Evolutionary conservation across 1,284 basidiomycete species (phyloP), one percentile per base, ranked within the genome.

Genomic region (Kwoniella shivajii): DNA sequence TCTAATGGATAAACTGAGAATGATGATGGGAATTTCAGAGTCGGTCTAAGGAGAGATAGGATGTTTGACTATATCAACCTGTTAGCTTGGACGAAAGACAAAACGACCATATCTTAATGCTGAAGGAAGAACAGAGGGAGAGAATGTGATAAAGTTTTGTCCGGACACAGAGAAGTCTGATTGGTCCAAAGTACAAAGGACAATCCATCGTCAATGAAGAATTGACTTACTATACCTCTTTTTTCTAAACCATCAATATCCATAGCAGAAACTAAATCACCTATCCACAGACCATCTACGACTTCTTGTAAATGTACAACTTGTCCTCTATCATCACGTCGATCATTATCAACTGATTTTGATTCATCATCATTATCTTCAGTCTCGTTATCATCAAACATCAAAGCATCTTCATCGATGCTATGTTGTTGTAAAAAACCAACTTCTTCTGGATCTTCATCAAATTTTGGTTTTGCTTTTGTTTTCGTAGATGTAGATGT

Each of bases 211-310:
- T n/a, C n/a, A 9, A 29, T 26, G 5, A 13, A 20, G 33, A 13
- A 33, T 11, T 6, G 9, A 73, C 76, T 62, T 60, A 77, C 73
- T 37, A 78, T 77, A 33, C 73, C 70, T 20, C 65, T 56, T 52
- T 69, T 59, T 42, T 69, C 54, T 26, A 79, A 50, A 10, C 65
- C 68, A n/a, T 68, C 59, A 2, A 43, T 62, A 50, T 79, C 76
- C 63, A 73, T 74, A 0, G 78, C 77, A 49, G 74, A 66, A 1
- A 75, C 66, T 16, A 79, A 61, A 63, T 79, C 76, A 7, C 78
- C 78, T 14, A 79, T 71, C 78, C 78, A 79, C 20, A 79, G 50
- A 2, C 75, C 73, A 14, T 72, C 66, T 3, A 74, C 56, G 3
- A 78, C 67, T 54, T 77, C 68, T 49, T 77, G 72, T 39, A 75